Evolutionary conservation across 73 alveolate species (phyloP).

Genomic region (Paramecium pentaurelia): DNA sequence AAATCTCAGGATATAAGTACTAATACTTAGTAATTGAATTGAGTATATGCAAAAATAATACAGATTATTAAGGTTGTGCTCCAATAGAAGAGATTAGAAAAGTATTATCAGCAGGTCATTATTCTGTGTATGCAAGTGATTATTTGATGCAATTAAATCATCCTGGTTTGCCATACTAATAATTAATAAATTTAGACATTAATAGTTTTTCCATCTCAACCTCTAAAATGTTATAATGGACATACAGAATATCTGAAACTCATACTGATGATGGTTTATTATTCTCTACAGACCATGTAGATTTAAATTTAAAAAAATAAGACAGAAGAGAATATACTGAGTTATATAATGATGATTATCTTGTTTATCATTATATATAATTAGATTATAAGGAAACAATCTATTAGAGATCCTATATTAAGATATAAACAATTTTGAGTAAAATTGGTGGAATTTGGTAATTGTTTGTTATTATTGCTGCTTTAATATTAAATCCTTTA

Average conservation of each 20-base stretch:
- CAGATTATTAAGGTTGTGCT: not conserved
- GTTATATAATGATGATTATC: not conserved
- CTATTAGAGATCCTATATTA: not conserved
- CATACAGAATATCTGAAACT: not conserved
- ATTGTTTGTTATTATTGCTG: not conserved
- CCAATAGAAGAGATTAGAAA: not conserved
- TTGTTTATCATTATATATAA: not conserved
- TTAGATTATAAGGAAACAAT: not conserved
- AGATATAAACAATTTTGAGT: not conserved
- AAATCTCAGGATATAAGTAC: not conserved
- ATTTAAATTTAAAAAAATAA: not conserved
- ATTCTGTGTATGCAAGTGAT: slow-evolving; percentile 4
- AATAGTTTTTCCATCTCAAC: slow-evolving; percentile 2
- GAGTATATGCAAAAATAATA: not conserved
- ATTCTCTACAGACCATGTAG: not conserved
- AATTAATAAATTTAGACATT: not conserved
- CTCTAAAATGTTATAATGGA: not conserved
- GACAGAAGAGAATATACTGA: not conserved
- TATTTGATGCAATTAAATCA: not conserved
- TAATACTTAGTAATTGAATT: not conserved
- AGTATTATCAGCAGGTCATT: not conserved
- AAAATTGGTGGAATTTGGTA: slow-evolving; percentile 17
- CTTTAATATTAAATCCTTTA: not conserved
- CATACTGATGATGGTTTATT: not conserved
- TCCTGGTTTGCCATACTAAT: not conserved